Evolutionary conservation across 768 basidiomycete species (phyloP).

Genomic region (Termitomyces sp.): DNA sequence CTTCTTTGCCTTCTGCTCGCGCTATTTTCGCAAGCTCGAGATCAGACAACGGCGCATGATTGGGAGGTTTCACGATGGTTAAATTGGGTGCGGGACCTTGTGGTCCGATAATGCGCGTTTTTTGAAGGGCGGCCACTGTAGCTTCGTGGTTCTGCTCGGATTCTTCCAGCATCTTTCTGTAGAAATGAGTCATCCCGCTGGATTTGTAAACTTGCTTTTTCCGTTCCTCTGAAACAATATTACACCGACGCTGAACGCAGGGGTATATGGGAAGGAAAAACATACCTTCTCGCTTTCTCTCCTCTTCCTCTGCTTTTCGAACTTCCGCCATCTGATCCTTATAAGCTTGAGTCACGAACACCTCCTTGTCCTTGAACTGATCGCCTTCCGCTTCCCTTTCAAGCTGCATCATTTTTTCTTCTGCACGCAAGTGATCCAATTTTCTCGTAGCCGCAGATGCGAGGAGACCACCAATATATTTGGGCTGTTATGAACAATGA

Average conservation of each 20-base stretch:
- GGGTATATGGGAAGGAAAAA: constrained; percentile 3
- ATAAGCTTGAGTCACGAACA: constrained; percentile 97
- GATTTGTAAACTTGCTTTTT: constrained; percentile 54
- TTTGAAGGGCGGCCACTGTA: constrained; percentile 73
- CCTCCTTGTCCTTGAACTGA: constrained; percentile 89
- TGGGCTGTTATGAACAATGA: constrained; percentile 55
- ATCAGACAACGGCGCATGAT: constrained; percentile 64
- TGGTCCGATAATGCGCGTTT: constrained; percentile 54
- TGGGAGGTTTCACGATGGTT: constrained; percentile 71
- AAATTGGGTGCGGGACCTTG: constrained; percentile 62
- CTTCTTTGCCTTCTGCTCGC: constrained; percentile 69
- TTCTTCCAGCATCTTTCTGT: constrained; percentile 72
- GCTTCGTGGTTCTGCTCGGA: constrained; percentile 83
- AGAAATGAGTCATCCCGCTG: constrained; percentile 86
- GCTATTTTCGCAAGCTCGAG: constrained; percentile 69
- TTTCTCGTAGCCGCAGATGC: constrained; percentile 81
- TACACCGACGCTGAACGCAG: neutral
- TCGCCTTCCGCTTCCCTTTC: constrained; percentile 94
- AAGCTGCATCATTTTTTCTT: constrained; percentile 95
- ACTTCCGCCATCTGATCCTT: constrained; percentile 95
- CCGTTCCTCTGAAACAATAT: constrained; percentile 44
- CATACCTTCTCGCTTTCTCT: constrained; percentile 82
- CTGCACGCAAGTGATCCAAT: constrained; percentile 86
- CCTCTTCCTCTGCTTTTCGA: constrained; percentile 88
- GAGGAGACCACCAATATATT: constrained; percentile 84